Conservation (phyloP, 805 yeast species). For the Candida fluviatilis region DNA sequence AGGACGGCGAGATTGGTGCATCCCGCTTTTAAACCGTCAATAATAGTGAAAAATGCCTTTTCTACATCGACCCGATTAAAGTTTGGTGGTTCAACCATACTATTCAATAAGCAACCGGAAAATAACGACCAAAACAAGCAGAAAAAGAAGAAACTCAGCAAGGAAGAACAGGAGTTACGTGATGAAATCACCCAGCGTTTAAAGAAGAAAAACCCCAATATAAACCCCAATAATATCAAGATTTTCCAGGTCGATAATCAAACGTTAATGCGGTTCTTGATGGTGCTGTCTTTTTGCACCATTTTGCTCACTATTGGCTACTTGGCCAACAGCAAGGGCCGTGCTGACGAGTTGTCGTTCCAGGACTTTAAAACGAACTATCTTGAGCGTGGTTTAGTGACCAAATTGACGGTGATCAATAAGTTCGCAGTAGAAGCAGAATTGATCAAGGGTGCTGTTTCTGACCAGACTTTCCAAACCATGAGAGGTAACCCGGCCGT, state of each 20-base stretch:
- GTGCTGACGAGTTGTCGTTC: constrained; percentile 44
- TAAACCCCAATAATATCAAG: constrained; percentile 27
- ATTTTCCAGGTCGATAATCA: constrained; percentile 20
- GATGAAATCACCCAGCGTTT: constrained; percentile 30
- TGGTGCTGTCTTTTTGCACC: constrained; percentile 1
- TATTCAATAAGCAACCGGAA: constrained; percentile 4
- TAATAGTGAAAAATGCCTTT: background rate
- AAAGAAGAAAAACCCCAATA: constrained; percentile 24
- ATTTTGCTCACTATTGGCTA: constrained; percentile 5
- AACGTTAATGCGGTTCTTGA: constrained; percentile 6
- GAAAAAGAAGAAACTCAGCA: constrained; percentile 12
- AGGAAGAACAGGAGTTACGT: constrained; percentile 30
- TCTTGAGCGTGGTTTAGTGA: constrained; percentile 74
- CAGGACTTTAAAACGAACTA: constrained; percentile 84
- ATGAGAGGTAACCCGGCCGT: constrained; percentile 43
- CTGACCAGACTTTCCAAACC: constrained; percentile 38
- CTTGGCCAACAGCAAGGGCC: constrained; percentile 7
- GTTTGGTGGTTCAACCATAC: background rate
- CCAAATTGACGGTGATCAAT: constrained; percentile 69
- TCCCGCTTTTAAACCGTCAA: background rate
- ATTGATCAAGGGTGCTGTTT: constrained; percentile 43
- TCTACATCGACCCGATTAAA: background rate
- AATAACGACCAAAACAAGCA: constrained; percentile 10
- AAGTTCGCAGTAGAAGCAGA: constrained; percentile 69
- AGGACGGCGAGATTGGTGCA: background rate